Conservation (phyloP, 371 early-diverging fungal species). For the Apophysomyces trapeziformis region DNA sequence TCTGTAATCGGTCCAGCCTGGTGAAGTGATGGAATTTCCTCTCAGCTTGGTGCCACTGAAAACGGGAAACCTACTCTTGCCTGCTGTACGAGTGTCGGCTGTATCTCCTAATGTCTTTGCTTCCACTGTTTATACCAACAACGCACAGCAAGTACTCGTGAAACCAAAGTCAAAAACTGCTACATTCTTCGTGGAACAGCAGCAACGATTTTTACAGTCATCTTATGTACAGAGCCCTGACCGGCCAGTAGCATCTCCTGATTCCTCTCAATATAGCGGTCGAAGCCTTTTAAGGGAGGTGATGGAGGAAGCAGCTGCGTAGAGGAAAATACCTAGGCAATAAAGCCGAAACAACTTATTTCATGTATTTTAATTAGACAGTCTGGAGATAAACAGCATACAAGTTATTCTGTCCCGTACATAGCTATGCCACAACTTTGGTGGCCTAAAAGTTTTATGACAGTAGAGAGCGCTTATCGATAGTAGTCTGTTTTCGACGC, state of each 20-base stretch:
- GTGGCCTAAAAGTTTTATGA: no score
- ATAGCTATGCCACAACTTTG: no score
- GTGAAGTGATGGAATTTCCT: slow-evolving; percentile 54
- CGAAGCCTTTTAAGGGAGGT: slow-evolving; percentile 12
- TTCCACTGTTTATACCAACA: slow-evolving; percentile 64
- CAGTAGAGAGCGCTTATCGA: no score
- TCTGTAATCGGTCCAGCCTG: slow-evolving; percentile 42
- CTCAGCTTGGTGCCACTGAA: slow-evolving; percentile 67
- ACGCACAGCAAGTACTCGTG: slow-evolving; percentile 67
- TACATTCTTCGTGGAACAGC: slow-evolving; percentile 71
- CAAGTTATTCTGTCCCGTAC: no score
- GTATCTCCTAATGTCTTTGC: slow-evolving; percentile 54
- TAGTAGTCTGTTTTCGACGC: no score
- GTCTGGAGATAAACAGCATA: no score
- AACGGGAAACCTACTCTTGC: slow-evolving; percentile 67
- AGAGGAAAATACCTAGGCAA: background rate
- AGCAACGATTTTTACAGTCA: slow-evolving; percentile 53
- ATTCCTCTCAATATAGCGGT: slow-evolving; percentile 10
- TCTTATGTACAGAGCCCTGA: slow-evolving; percentile 12
- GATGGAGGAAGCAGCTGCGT: background rate
- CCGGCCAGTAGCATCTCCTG: slow-evolving; percentile 12
- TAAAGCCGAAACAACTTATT: no score
- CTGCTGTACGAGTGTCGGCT: slow-evolving; percentile 58
- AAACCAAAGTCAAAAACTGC: slow-evolving; percentile 69
- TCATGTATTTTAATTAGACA: no score